Percentiles rank a stretch among this genome's conserved stretches.
Evolutionary conservation across 2,329 filamentous ascomycete species (phyloP).

Genomic region (Penicillium thymicola): DNA sequence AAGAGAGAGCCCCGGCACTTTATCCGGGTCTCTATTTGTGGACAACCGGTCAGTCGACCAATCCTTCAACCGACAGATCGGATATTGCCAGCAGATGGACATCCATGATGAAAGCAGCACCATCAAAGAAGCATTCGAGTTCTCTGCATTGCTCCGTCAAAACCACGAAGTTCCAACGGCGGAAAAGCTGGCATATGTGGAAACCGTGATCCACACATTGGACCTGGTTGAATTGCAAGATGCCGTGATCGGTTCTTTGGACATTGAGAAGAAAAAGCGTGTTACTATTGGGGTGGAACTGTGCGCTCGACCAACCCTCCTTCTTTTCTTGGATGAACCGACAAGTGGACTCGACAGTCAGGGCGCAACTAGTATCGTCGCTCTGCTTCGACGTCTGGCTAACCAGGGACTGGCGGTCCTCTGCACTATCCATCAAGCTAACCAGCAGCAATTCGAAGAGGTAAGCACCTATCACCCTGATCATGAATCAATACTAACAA

Average conservation of each 20-base stretch:
- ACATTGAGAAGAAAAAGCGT: slow-evolving; percentile 64
- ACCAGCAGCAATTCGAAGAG: slow-evolving; percentile 56
- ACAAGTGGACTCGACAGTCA: slow-evolving; percentile 64
- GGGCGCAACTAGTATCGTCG: slow-evolving; percentile 61
- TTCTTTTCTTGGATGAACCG: slow-evolving; percentile 66
- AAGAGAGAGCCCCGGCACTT: slow-evolving; percentile 59
- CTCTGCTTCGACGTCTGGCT: slow-evolving; percentile 61
- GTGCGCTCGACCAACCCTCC: slow-evolving; percentile 61
- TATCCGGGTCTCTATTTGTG: slow-evolving; percentile 61
- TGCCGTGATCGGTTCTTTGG: slow-evolving; percentile 58
- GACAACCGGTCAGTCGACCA: slow-evolving; percentile 56
- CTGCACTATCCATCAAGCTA: slow-evolving; percentile 68
- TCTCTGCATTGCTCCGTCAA: slow-evolving; percentile 61
- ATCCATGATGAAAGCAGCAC: slow-evolving; percentile 64
- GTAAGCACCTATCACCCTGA: slow-evolving; percentile 6
- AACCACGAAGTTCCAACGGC: slow-evolving; percentile 45
- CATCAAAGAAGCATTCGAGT: slow-evolving; percentile 62
- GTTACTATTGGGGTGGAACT: slow-evolving; percentile 68
- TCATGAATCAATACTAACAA: slow-evolving; percentile 7
- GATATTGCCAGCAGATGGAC: slow-evolving; percentile 67
- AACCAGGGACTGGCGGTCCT: slow-evolving; percentile 63
- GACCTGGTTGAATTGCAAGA: slow-evolving; percentile 61
- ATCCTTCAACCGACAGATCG: slow-evolving; percentile 64
- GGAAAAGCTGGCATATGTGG: slow-evolving; percentile 61
- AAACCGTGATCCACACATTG: slow-evolving; percentile 59